Evolutionary conservation across 257 asterid species (phyloP).

Genomic region (Coffea eugenioides): DNA sequence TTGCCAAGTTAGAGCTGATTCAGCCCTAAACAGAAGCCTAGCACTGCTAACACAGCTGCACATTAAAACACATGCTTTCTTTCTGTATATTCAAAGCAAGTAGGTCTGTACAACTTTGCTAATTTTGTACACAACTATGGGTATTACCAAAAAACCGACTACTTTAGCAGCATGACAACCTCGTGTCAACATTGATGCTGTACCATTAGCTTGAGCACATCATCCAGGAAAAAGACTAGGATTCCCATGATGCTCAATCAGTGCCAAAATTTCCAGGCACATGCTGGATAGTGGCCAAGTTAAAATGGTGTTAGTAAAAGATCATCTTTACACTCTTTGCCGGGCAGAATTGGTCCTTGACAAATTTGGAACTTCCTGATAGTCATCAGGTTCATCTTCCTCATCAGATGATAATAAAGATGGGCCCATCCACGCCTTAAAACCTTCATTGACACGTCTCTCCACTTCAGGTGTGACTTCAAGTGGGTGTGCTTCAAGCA

Average conservation of each 20-base stretch:
- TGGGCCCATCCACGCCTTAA: constrained; percentile 97
- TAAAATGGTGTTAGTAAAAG: neutral
- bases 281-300: neutral
- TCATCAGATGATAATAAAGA: constrained; percentile 81
- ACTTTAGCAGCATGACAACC: neutral
- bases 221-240: neutral
- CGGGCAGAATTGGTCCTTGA: constrained; percentile 45
- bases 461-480: constrained; percentile 82
- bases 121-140: constrained; percentile 16
- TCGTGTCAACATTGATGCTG: neutral
- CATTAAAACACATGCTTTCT: neutral
- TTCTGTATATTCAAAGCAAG: neutral
- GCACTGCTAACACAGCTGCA: neutral
- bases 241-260: neutral
- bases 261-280: neutral
- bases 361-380: constrained; percentile 46
- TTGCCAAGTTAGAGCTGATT: neutral
- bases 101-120: neutral
- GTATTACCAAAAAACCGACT: neutral
- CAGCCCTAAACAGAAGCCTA: neutral
- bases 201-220: neutral
- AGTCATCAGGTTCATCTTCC: constrained; percentile 79
- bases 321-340: constrained; percentile 48
- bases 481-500: constrained; percentile 76
- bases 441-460: constrained; percentile 78